Base-by-base conservation (phyloP, 129 eudicot species). In the Lactuca sativa region DNA sequence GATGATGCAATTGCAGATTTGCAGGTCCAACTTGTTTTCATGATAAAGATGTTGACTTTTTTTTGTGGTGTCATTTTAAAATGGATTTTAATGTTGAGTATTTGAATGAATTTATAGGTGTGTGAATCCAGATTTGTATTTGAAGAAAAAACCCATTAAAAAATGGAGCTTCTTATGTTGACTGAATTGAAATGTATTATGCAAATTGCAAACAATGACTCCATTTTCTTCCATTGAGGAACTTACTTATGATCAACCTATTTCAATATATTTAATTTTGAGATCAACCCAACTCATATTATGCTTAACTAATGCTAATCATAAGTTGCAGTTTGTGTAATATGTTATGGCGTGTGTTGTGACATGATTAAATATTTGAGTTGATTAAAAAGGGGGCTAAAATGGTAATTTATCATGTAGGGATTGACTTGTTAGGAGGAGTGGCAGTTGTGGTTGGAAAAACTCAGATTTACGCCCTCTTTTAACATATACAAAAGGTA, bases 1-100 rank as follows among this genome's bases (percentile, higher is more conserved):
- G 93, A 87, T 84, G 93, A 84, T 87, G 85, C 93, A 87, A 31
- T 74, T 87, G 69, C 75, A 83, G 91, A 88, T 83, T 83, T 88
- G 60, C 96, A 85, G 91, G 96, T 85, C 18, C 10, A 36, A 25
- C 56, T 21, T 54, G 33, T 43, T 33, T 57, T n/a, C 56, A 62
- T 44, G n/a, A n/a, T n/a, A 51, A 62, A 62, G 30, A 17, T 62
- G 70, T 37, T 52, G 41, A 34, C 32, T 69, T 60, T 16, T 18
- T 32, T 56, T 33, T 44, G 12, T n/a, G n/a, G 53, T 52, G 41
- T 77, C 34, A 44, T 54, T 55, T 25, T 55, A 51, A 62, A 17
- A 47, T 30, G 34, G 44, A 13, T 21, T 40, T 34, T 43, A 40
- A 44, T 71, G 16, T 25, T 79, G 60, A 71, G 17, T 62, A 4